These are phyloP conservation scores for Trypanosoma scelopori DNA, from an alignment of 208 protist species.

Conservation along the genomic window DNA sequence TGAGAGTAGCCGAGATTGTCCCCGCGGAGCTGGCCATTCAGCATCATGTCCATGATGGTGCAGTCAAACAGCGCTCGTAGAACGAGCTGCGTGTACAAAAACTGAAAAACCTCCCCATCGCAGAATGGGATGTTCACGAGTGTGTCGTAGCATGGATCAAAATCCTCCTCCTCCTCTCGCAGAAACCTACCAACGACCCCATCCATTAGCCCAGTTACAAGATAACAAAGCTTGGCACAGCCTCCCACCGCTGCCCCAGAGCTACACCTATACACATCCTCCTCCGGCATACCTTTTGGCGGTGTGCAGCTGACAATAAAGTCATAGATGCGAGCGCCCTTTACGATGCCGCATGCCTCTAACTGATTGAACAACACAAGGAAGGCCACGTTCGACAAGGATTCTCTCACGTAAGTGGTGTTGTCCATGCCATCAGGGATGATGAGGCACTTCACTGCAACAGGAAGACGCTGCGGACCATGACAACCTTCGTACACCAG, in stretches of 20 bases:
- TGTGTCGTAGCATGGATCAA: slow-evolving; percentile 81
- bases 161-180: slow-evolving; percentile 67
- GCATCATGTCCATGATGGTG: slow-evolving; percentile 81
- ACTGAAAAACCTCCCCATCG: slow-evolving; percentile 80
- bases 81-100: slow-evolving; percentile 77
- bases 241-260: background rate
- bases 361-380: slow-evolving; percentile 80
- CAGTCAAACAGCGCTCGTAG: slow-evolving; percentile 74
- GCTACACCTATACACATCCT: slow-evolving; percentile 44
- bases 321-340: slow-evolving; percentile 57
- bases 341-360: slow-evolving; percentile 54
- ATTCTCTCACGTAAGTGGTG: slow-evolving; percentile 75
- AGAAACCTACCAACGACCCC: slow-evolving; percentile 84
- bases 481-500: slow-evolving; percentile 76
- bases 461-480: slow-evolving; percentile 39
- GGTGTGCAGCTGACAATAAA: slow-evolving; percentile 68
- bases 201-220: slow-evolving; percentile 84
- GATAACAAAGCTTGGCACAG: slow-evolving; percentile 65
- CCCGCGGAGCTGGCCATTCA: slow-evolving; percentile 81
- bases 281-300: slow-evolving; percentile 50
- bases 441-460: slow-evolving; percentile 86
- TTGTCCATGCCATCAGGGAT: slow-evolving; percentile 61
- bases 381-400: slow-evolving; percentile 82
- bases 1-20: slow-evolving; percentile 82
- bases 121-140: slow-evolving; percentile 71